Evolutionary conservation across 495 filamentous ascomycete species (phyloP).

Genomic region (Lasiosphaeriaceae sp.): DNA sequence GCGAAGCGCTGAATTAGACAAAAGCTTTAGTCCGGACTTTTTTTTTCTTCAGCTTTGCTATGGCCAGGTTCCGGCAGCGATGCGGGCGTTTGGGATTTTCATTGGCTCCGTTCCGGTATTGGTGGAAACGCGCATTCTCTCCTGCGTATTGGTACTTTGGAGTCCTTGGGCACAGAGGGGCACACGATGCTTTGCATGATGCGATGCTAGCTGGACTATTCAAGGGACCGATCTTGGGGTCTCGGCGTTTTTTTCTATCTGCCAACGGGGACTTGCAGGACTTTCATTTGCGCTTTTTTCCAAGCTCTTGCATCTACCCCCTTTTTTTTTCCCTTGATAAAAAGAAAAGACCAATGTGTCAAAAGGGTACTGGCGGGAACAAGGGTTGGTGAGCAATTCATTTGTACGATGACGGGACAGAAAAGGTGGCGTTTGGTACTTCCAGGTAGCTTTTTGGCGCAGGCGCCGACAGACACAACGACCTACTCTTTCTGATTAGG

Average conservation of each 20-base stretch:
- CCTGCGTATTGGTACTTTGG: neutral
- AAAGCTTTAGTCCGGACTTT: neutral
- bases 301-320: neutral
- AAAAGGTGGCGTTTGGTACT: neutral
- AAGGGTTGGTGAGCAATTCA: neutral
- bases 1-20: neutral
- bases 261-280: neutral
- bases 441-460: neutral
- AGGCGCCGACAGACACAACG: too few species aligned
- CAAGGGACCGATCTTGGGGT: neutral
- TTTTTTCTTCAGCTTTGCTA: neutral
- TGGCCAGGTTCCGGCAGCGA: neutral
- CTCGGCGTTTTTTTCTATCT: neutral
- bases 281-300: neutral
- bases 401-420: neutral
- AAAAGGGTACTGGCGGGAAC: neutral
- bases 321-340: neutral
- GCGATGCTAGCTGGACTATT: neutral
- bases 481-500: too few species aligned
- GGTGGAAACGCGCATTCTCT: neutral
- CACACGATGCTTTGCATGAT: neutral
- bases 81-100: neutral
- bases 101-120: neutral
- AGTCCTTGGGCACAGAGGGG: neutral
- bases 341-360: neutral